phyloP scores from a whole-genome alignment of 2,329 filamentous ascomycete species.

The Fusarium torulosum region DNA sequence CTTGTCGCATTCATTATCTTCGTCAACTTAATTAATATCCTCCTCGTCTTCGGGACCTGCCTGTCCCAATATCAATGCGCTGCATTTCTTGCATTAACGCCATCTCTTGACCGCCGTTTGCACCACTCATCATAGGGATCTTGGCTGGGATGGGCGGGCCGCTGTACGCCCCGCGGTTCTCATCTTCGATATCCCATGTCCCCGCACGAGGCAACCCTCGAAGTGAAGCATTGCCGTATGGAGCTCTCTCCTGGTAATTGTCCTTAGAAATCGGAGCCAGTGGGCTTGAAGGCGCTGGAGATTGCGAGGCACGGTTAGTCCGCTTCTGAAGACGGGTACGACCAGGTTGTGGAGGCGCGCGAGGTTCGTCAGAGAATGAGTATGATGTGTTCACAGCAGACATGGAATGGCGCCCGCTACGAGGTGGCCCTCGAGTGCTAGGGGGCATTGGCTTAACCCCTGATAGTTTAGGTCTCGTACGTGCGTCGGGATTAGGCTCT shows the following conservation, averaged over 20 bases:
- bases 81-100: constrained; percentile 79
- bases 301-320: constrained; percentile 59
- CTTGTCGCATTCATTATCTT: constrained; percentile 37
- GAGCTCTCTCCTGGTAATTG: constrained; percentile 61
- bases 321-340: constrained; percentile 77
- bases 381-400: constrained; percentile 52
- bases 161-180: constrained; percentile 63
- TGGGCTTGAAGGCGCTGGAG: constrained; percentile 60
- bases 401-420: constrained; percentile 65
- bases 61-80: constrained; percentile 73
- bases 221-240: constrained; percentile 50
- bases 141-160: constrained; percentile 77
- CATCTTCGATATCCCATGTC: constrained; percentile 66
- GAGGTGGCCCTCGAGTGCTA: constrained; percentile 65
- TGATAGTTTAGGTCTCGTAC: constrained; percentile 61
- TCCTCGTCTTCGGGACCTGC: constrained; percentile 66
- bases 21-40: constrained; percentile 52
- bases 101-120: constrained; percentile 61
- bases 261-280: constrained; percentile 66
- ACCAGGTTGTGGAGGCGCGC: constrained; percentile 53
- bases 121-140: constrained; percentile 69
- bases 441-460: constrained; percentile 67
- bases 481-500: constrained; percentile 50
- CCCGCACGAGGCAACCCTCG: constrained; percentile 59
- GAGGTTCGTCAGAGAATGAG: constrained; percentile 50